A percentile compares a stretch with the other conserved stretches of the same genome.
Conservation (phyloP, 23 red algal genomes). For the Gracilariopsis chorda region DNA sequence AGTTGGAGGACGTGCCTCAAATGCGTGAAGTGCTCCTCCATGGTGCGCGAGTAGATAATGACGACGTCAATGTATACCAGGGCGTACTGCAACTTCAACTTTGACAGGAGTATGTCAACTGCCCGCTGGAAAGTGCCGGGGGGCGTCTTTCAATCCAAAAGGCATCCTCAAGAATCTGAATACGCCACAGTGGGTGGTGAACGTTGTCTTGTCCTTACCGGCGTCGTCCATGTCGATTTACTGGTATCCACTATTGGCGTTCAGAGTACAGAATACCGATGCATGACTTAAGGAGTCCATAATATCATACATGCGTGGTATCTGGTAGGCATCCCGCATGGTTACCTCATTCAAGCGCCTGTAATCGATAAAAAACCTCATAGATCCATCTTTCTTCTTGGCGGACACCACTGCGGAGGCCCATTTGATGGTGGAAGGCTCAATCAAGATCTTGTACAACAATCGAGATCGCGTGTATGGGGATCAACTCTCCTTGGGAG, state of each 20-base stretch:
- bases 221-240: background rate
- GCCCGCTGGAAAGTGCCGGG: no score
- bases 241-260: conserved; percentile 2
- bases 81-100: no score
- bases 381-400: background rate
- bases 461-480: no score
- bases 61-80: no score
- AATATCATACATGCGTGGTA: conserved; percentile 3
- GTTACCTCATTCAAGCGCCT: background rate
- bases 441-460: background rate
- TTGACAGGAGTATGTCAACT: no score
- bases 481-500: no score
- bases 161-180: background rate
- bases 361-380: conserved; percentile 9
- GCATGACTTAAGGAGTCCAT: background rate
- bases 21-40: no score
- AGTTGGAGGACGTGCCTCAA: no score
- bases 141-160: no score
- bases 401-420: background rate
- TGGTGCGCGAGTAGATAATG: no score
- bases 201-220: conserved; percentile 24
- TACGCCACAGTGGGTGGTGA: background rate
- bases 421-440: background rate
- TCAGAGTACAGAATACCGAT: background rate
- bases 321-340: background rate